Conservation (phyloP, 305 asterid genomes). For the Striga hermonthica region DNA sequence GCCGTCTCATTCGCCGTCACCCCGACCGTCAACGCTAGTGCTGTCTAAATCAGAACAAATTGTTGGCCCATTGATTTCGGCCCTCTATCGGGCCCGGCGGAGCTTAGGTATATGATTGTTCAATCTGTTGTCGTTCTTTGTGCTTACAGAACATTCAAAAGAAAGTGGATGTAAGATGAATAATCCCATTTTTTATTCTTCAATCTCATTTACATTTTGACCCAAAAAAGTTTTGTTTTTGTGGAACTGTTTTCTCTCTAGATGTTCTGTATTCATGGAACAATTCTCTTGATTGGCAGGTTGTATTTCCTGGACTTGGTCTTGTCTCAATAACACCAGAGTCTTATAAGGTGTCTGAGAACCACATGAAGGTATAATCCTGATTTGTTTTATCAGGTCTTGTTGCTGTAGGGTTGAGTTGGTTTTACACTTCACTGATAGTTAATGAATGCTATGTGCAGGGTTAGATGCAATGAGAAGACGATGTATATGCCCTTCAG, state of each 20-base stretch:
- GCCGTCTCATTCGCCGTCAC: too few relatives aligned
- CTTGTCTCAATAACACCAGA: constrained; percentile 51
- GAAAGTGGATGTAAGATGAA: constrained; percentile 49
- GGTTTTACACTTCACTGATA: constrained; percentile 15
- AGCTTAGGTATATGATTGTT: too few relatives aligned
- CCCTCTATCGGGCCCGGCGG: too few relatives aligned
- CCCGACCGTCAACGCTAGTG: too few relatives aligned
- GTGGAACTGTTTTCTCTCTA: background rate
- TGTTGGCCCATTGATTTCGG: too few relatives aligned
- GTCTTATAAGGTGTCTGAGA: constrained; percentile 55
- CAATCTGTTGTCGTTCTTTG: too few relatives aligned
- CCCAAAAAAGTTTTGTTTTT: background rate
- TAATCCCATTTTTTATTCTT: background rate
- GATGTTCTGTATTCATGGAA: background rate
- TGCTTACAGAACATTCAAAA: constrained; percentile 48
- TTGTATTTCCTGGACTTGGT: constrained; percentile 61
- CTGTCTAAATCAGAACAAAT: too few relatives aligned
- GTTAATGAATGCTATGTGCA: constrained; percentile 25
- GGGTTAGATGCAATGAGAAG: constrained; percentile 37
- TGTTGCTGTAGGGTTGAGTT: constrained; percentile 5
- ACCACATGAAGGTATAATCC: constrained; percentile 44
- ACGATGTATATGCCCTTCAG: constrained; percentile 30
- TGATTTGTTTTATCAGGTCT: background rate
- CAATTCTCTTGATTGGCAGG: constrained; percentile 37
- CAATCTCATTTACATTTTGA: background rate